A percentile compares a stretch with the other conserved stretches of the same genome.
Conservation (phyloP, 2,329 filamentous ascomycete genomes). For the Fusarium sp. region DNA sequence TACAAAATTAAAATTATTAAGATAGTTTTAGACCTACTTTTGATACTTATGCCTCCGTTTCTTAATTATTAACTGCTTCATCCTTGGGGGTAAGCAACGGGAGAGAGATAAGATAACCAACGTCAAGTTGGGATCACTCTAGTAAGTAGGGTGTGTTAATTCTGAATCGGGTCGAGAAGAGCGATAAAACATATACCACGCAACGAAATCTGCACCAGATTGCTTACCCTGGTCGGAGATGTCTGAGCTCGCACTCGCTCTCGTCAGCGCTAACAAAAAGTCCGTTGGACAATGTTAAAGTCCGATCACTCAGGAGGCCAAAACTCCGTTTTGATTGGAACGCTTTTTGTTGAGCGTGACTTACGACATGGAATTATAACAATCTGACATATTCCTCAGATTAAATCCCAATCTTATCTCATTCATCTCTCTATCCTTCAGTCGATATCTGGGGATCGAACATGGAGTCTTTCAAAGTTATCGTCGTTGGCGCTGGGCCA, state of each 20-base stretch:
- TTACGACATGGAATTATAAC: neutral
- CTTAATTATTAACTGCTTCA: no score
- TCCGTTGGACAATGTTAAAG: neutral
- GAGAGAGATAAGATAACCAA: neutral
- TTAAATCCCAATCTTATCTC: neutral
- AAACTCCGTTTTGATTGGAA: neutral
- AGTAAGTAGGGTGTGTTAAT: accelerated
- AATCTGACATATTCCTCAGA: neutral
- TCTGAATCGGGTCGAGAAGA: accelerated
- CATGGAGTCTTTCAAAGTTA: slow-evolving; percentile 20
- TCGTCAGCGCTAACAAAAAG: neutral
- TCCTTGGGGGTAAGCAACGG: neutral
- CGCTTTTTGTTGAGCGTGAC: neutral
- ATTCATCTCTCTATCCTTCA: accelerated
- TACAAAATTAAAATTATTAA: no score
- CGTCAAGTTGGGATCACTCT: neutral
- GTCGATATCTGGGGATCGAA: no score
- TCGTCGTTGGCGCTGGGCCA: slow-evolving; percentile 18
- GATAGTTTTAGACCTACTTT: no score
- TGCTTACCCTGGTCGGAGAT: neutral
- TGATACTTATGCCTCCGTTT: no score
- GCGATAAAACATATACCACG: accelerated
- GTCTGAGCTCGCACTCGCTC: neutral
- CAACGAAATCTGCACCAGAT: accelerated
- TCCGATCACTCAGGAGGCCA: neutral